Conservation (phyloP, 2,329 filamentous ascomycete species). For the Trichoderma hamatum region DNA sequence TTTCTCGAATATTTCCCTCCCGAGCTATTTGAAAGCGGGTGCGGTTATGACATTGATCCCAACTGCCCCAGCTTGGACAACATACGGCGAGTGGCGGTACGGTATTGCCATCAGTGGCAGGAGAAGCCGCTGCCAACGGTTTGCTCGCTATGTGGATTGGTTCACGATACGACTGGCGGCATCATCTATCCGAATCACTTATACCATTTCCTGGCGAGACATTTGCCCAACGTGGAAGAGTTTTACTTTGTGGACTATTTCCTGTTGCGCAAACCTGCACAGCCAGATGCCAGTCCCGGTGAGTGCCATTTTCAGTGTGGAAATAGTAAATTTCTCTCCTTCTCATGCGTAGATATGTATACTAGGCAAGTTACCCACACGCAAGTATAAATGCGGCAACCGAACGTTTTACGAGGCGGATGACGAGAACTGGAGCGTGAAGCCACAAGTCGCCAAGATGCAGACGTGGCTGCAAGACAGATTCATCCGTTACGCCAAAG, state of each 20-base stretch:
- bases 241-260: constrained; percentile 52
- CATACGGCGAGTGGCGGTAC: constrained; percentile 47
- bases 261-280: constrained; percentile 38
- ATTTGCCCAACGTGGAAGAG: constrained; percentile 46
- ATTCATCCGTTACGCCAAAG: constrained; percentile 44
- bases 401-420: constrained; percentile 42
- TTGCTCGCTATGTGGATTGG: constrained; percentile 42
- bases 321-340: background rate
- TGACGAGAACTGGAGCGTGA: constrained; percentile 41
- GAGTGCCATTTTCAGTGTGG: background rate
- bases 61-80: constrained; percentile 37
- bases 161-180: constrained; percentile 35
- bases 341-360: background rate
- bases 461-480: constrained; percentile 44
- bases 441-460: constrained; percentile 41
- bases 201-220: constrained; percentile 49
- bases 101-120: constrained; percentile 48
- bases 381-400: constrained; percentile 28
- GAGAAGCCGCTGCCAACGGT: constrained; percentile 33
- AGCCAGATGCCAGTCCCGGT: background rate
- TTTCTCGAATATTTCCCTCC: constrained; percentile 42
- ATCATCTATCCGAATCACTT: constrained; percentile 45
- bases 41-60: constrained; percentile 35
- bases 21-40: constrained; percentile 35
- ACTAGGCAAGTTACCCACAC: background rate